These are phyloP conservation scores for Aspergillus clavatus DNA, from an alignment of 2,329 filamentous ascomycete genomes.

Conservation along the genomic window DNA sequence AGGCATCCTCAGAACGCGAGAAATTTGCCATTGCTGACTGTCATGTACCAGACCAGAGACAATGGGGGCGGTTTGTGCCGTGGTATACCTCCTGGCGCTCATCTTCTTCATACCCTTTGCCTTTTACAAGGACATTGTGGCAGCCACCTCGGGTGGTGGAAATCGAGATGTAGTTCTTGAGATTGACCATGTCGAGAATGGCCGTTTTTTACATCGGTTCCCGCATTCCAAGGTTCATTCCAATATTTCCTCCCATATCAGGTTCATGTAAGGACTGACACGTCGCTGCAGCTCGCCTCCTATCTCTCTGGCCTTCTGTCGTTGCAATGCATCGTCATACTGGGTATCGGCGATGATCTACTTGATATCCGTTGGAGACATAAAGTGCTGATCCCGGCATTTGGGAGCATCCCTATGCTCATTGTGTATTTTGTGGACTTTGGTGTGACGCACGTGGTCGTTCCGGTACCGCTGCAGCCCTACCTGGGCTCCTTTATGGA, in stretches of 20 bases:
- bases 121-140: slow-evolving; percentile 97
- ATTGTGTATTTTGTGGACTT: slow-evolving; percentile 99
- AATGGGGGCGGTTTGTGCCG: slow-evolving; percentile 89
- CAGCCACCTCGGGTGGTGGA: slow-evolving; percentile 86
- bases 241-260: not conserved
- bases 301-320: slow-evolving; percentile 93
- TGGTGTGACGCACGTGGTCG: slow-evolving; percentile 89
- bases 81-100: slow-evolving; percentile 83
- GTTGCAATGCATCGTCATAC: slow-evolving; percentile 81
- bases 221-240: slow-evolving; percentile 78
- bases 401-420: slow-evolving; percentile 87
- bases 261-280: not conserved
- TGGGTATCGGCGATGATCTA: slow-evolving; percentile 90
- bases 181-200: slow-evolving; percentile 68
- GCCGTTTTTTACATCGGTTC: slow-evolving; percentile 83
- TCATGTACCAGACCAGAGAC: slow-evolving; percentile 65
- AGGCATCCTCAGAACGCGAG: not conserved
- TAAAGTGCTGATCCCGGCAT: slow-evolving; percentile 95
- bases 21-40: slow-evolving; percentile 12
- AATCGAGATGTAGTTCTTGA: slow-evolving; percentile 82
- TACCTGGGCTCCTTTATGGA: slow-evolving; percentile 83
- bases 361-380: slow-evolving; percentile 99
- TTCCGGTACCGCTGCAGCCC: slow-evolving; percentile 76
- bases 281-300: slow-evolving; percentile 66
- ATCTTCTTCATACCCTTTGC: slow-evolving; percentile 94